These are phyloP conservation scores for Zygnema circumcarinatum DNA, from an alignment of 139 green algal species.

Conservation along the genomic window DNA sequence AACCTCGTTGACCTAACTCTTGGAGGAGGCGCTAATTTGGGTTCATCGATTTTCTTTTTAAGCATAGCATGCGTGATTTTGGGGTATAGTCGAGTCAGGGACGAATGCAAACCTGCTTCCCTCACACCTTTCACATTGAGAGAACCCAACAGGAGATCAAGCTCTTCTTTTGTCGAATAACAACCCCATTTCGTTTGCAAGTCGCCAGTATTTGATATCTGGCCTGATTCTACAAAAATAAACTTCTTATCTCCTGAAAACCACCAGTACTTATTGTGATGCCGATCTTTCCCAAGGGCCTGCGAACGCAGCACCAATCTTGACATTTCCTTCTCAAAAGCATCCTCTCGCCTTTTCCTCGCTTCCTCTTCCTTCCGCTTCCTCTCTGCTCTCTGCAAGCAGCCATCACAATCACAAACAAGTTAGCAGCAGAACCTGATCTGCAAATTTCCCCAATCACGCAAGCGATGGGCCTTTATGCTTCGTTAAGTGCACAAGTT, in stretches of 20 bases:
- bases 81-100: neutral
- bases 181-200: slow-evolving; percentile 16
- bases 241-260: slow-evolving; percentile 26
- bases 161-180: slow-evolving; percentile 46
- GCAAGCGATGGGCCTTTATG: too few relatives aligned
- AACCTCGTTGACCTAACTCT: neutral
- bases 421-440: too few relatives aligned
- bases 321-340: slow-evolving; percentile 47
- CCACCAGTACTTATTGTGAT: slow-evolving; percentile 55
- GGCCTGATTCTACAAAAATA: slow-evolving; percentile 43
- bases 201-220: neutral
- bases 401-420: too few relatives aligned
- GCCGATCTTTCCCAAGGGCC: slow-evolving; percentile 32
- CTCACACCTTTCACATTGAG: slow-evolving; percentile 41
- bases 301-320: slow-evolving; percentile 23
- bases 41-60: neutral
- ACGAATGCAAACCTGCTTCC: neutral
- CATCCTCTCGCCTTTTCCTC: slow-evolving; percentile 29
- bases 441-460: too few relatives aligned
- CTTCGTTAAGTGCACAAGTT: too few relatives aligned
- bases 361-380: slow-evolving; percentile 30
- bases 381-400: neutral
- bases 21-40: neutral
- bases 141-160: slow-evolving; percentile 32
- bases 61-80: slow-evolving; percentile 10